Evolutionary conservation across 441 rosid species (phyloP), one percentile per base, ranked within the genome.

Genomic region (Isatis lusitanica): DNA sequence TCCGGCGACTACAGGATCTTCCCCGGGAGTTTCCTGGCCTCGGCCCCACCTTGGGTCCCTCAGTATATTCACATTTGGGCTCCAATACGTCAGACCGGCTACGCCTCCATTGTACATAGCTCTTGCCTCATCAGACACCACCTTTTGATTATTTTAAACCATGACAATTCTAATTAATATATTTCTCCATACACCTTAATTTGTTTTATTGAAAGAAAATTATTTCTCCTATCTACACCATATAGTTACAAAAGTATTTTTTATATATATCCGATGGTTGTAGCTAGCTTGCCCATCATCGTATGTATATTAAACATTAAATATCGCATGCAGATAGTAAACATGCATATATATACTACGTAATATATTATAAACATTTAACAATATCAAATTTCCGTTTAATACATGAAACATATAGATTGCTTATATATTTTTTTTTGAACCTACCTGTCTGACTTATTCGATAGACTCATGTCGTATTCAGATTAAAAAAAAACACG

Each of bases 21-120:
- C 95, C 0, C 95, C 95, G 7, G 95, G 95, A 11, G 95, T 87
- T 71, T 90, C 95, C 63, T 87, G 95, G 50, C 95, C 91, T n/a
- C 91, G 77, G 9, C 96, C 96, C 96, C 96, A 88, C 53, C 96
- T 74, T 7, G 96, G 96, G 70, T 90, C 96, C 11, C 96, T 84
- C 46, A 90, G 74, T 42, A 90, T 82, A 66, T 90, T 90, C 33
- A 90, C 96, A 63, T 90, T 90, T 17, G 95, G 95, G 47, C 91
- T 86, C 95, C 93, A 90, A 38, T 63, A 90, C 13, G 93, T 90
- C 66, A 88, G 46, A 3, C 96, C 96, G 2, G 90, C 91, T 63
- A 60, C 73, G 21, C 96, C 96, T 63, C 90, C 93, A 21, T 90
- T 90, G 78, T 88, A 88, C 96, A 90, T 90, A 21, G 93, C 96